Conservation (phyloP, 140 eudicot genomes). For the Stevia rebaudiana region DNA sequence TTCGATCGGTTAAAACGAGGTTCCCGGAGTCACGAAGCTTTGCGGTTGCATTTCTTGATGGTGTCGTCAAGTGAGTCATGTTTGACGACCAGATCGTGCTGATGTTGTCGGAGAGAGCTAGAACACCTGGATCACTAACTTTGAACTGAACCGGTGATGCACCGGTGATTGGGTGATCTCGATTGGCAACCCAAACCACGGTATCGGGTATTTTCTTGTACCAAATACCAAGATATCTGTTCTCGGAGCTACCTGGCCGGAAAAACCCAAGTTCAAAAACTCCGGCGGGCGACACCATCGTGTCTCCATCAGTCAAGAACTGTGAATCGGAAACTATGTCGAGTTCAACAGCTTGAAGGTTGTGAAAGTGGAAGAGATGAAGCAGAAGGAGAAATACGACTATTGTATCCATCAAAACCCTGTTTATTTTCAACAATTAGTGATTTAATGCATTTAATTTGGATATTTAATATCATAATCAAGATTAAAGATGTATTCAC, state of each 20-base stretch:
- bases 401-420: conserved; percentile 6
- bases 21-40: conserved; percentile 27
- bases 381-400: background rate
- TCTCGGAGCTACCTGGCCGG: conserved; percentile 20
- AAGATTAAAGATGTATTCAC: background rate
- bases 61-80: background rate
- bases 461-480: background rate
- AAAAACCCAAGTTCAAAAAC: conserved; percentile 32
- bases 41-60: conserved; percentile 3
- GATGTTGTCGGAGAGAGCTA: conserved; percentile 5
- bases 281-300: conserved; percentile 35
- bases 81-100: conserved; percentile 23
- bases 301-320: conserved; percentile 28
- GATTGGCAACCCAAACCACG: conserved; percentile 36
- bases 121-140: conserved; percentile 11
- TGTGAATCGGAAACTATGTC: conserved; percentile 17
- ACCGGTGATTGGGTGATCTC: conserved; percentile 16
- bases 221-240: conserved; percentile 28
- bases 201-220: conserved; percentile 20
- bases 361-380: background rate
- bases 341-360: background rate
- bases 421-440: background rate
- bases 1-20: conserved; percentile 9
- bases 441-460: background rate
- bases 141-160: conserved; percentile 4